A percentile compares a stretch with the other conserved stretches of the same genome.
phyloP scores from a whole-genome alignment of 2,329 filamentous ascomycete genomes.

The Colletotrichum limetticola region DNA sequence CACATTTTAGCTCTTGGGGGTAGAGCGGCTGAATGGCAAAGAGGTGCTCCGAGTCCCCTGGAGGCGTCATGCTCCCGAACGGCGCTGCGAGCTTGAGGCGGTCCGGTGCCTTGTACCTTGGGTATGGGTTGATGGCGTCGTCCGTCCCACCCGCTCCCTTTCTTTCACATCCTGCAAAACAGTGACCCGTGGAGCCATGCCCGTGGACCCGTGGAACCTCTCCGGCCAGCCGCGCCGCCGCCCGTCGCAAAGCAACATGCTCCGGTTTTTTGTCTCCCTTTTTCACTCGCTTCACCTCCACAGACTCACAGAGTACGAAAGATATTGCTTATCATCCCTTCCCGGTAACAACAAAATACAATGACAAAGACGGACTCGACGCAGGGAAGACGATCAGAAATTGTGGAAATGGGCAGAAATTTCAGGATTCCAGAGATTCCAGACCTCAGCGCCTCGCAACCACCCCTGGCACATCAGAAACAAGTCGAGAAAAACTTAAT shows the following conservation, averaged over 20 bases:
- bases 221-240: conserved; percentile 13
- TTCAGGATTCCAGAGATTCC: background rate
- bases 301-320: background rate
- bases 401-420: conserved; percentile 17
- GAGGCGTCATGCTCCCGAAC: conserved; percentile 31
- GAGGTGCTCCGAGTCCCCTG: conserved; percentile 2
- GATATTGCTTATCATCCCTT: background rate
- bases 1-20: background rate
- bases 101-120: conserved; percentile 12
- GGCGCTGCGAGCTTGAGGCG: conserved; percentile 21
- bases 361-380: background rate
- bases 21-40: background rate
- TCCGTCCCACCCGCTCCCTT: background rate
- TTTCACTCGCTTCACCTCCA: background rate
- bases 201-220: conserved; percentile 19
- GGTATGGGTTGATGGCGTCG: background rate
- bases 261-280: conserved; percentile 6
- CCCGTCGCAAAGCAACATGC: background rate
- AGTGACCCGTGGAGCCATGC: conserved; percentile 1
- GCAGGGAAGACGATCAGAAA: background rate
- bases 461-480: background rate
- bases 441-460: background rate
- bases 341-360: conserved; percentile 15
- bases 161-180: background rate
- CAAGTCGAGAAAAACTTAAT: background rate